A percentile compares a stretch with the other conserved stretches of the same genome.
Conservation (phyloP, 768 basidiomycete species). For the Antrodiella citrinella region DNA sequence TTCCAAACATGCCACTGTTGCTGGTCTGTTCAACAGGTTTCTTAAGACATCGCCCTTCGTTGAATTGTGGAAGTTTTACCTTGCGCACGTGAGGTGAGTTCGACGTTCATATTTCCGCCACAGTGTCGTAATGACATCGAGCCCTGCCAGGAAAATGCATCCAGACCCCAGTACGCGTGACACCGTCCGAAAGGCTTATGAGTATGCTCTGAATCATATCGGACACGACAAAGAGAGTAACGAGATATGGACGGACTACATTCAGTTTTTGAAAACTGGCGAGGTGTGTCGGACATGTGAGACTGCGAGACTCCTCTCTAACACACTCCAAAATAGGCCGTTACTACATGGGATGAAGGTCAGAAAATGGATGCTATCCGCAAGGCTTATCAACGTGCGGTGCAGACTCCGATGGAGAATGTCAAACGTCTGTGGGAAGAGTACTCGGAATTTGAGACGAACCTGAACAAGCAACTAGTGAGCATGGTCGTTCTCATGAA, state of each 20-base stretch:
- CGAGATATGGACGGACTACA: conserved; percentile 91
- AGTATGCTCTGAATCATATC: conserved; percentile 84
- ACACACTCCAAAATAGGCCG: conserved; percentile 32
- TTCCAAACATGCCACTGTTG: conserved; percentile 65
- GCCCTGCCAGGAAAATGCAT: conserved; percentile 51
- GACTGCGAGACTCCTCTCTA: too few relatives aligned
- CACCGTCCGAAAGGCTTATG: conserved; percentile 80
- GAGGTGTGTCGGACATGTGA: conserved; percentile 54
- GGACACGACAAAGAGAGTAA: conserved; percentile 91
- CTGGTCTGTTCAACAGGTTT: conserved; percentile 84
- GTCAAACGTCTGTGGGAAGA: conserved; percentile 92
- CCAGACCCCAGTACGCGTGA: conserved; percentile 62
- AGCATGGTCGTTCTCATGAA: conserved; percentile 25
- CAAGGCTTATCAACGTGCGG: conserved; percentile 87
- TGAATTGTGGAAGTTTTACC: conserved; percentile 88
- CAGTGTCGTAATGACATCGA: conserved; percentile 9
- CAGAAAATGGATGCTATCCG: conserved; percentile 92
- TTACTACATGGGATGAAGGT: conserved; percentile 90
- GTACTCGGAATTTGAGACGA: conserved; percentile 85
- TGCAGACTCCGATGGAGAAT: conserved; percentile 91
- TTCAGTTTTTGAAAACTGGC: conserved; percentile 76
- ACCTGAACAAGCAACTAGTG: conserved; percentile 51
- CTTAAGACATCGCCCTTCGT: conserved; percentile 80
- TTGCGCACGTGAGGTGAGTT: conserved; percentile 81
- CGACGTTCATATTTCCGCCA: conserved; percentile 4